Evolutionary conservation across 1,139 yeast genomes (phyloP), one percentile per base, ranked within the genome.

Genomic region (Scheffersomyces cryptocercus): DNA sequence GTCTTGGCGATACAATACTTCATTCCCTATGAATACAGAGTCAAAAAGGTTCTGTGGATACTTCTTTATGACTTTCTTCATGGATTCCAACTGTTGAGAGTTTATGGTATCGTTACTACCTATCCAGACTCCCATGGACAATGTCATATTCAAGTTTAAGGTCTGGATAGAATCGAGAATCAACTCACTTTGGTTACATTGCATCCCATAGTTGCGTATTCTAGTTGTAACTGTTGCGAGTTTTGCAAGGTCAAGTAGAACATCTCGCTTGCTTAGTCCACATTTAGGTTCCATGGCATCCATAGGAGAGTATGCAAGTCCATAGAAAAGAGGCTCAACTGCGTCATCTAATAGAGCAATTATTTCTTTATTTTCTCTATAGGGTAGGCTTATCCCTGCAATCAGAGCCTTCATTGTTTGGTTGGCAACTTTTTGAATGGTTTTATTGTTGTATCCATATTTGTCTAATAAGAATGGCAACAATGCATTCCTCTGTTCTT

Each of bases 121-220:
- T 35, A 84, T 77, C 87, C 87, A 82, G 2, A 85, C 77, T 0
- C 90, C 90, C 56, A 84, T 58, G 0, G 87, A 65, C 28, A 85
- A 58, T 0, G 84, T 77, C 73, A 84, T 70, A 50, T 82, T 74
- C 35, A 84, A 58, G 16, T 74, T 65, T 43, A 82, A 61, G 5
- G 69, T 68, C 38, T 67, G 62, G 12, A 85, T 79, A 0, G 88
- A 78, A 13, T 77, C 75, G 38, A 85, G 60, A 13, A 83, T 75
- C 35, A 64, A 60, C 15, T 72, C 77, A 1, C 77, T 74, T 55
- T 84, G 89, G 36, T 73, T 62, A 52, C 91, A 85, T 48, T 82
- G 87, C 49, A 82, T 77, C 0, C 88, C 86, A 53, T 81, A 82
- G 5, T 81, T 73, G 50, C 85, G 68, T 10, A 85, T 59, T 48